A percentile compares a stretch with the other conserved stretches of the same genome.
phyloP scores from a whole-genome alignment of 106 monocot species.

The Acorus gramineus region DNA sequence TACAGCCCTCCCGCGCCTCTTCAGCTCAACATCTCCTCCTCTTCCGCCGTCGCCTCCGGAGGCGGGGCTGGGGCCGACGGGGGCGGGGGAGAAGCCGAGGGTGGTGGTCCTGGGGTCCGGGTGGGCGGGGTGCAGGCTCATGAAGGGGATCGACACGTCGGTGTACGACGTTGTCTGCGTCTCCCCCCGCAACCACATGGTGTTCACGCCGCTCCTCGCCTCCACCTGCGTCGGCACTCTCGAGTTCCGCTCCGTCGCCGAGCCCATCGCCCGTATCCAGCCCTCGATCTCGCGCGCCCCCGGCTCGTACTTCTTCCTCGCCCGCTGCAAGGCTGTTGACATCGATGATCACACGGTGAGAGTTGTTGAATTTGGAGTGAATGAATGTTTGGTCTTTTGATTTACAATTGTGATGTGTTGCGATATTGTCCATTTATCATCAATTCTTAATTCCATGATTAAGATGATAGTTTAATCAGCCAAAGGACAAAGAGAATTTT shows the following conservation, averaged over 20 bases:
- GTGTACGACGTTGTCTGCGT: constrained; percentile 93
- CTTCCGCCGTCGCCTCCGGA: neutral
- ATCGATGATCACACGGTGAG: constrained; percentile 57
- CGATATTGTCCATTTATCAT: neutral
- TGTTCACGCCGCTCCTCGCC: constrained; percentile 92
- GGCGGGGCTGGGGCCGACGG: constrained; percentile 36
- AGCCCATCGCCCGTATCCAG: constrained; percentile 78
- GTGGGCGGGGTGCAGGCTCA: constrained; percentile 85
- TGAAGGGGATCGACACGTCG: constrained; percentile 77
- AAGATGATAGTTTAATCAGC: no score
- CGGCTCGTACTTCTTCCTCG: constrained; percentile 77
- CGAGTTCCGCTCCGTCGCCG: constrained; percentile 92
- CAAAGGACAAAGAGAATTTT: no score
- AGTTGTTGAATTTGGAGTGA: neutral
- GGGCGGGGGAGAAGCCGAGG: constrained; percentile 51
- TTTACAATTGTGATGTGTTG: neutral
- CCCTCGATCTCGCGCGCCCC: constrained; percentile 58
- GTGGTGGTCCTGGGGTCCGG: constrained; percentile 85
- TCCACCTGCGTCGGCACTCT: constrained; percentile 98
- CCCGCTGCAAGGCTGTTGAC: constrained; percentile 44
- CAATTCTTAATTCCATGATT: no score
- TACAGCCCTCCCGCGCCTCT: constrained; percentile 2
- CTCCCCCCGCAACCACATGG: constrained; percentile 95
- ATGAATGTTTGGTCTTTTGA: neutral
- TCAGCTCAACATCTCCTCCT: neutral